These are phyloP conservation scores for Brettanomyces bruxellensis DNA, from an alignment of 805 yeast genomes.

Conservation along the genomic window DNA sequence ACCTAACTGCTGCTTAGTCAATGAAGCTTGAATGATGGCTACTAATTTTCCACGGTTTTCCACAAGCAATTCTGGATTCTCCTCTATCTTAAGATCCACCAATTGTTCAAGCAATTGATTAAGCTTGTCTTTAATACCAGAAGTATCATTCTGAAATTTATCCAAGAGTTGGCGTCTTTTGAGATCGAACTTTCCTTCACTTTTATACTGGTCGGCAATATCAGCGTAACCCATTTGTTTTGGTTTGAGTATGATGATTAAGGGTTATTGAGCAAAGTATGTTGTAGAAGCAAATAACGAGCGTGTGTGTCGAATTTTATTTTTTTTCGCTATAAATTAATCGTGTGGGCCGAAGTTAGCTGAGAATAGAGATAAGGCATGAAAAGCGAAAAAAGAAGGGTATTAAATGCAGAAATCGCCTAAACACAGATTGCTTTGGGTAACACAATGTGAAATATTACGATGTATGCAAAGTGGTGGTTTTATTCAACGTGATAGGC, in stretches of 20 bases:
- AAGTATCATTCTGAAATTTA: constrained; percentile 23
- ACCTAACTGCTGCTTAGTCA: constrained; percentile 22
- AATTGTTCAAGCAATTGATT: constrained; percentile 30
- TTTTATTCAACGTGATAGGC: too few species aligned
- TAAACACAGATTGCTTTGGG: too few species aligned
- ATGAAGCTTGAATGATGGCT: constrained; percentile 44
- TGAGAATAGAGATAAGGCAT: too few species aligned
- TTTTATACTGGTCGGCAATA: constrained; percentile 34
- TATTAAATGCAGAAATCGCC: too few species aligned
- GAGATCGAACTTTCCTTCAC: constrained; percentile 39
- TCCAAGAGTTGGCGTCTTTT: constrained; percentile 34
- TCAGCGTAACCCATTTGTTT: constrained; percentile 7
- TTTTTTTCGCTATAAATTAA: too few species aligned
- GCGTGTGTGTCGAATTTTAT: too few species aligned
- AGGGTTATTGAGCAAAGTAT: too few species aligned
- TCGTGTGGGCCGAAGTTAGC: too few species aligned
- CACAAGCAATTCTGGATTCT: constrained; percentile 37
- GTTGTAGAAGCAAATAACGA: too few species aligned
- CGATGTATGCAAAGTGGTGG: too few species aligned
- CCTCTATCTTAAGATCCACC: constrained; percentile 36
- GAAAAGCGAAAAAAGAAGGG: too few species aligned
- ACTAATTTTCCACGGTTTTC: constrained; percentile 42
- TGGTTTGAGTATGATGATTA: not conserved
- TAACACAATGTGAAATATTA: too few species aligned
- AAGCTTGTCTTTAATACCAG: constrained; percentile 16